Percentiles rank a stretch among this genome's conserved stretches.
phyloP scores from a whole-genome alignment of 2,329 filamentous ascomycete species.

The Monosporascus sp. region DNA sequence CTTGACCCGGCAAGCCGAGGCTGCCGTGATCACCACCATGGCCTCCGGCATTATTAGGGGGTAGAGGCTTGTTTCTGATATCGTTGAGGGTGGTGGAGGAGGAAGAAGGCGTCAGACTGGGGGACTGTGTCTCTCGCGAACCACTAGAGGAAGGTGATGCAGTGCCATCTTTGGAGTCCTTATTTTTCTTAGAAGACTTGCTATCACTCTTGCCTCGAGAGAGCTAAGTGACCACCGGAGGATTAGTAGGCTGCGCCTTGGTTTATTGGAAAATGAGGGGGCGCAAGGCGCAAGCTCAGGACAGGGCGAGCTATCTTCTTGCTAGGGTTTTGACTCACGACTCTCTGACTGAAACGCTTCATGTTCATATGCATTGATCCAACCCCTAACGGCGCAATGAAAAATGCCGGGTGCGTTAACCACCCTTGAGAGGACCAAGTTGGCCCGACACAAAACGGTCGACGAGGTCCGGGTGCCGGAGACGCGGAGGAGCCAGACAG shows the following conservation, averaged over 20 bases:
- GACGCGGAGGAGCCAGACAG: background rate
- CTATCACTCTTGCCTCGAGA: constrained; percentile 81
- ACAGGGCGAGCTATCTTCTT: constrained; percentile 7
- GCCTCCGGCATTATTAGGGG: constrained; percentile 45
- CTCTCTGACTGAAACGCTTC: constrained; percentile 97
- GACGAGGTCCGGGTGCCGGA: background rate
- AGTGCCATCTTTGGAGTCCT: constrained; percentile 68
- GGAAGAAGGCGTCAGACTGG: constrained; percentile 72
- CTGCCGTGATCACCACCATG: constrained; percentile 37
- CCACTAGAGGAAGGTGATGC: constrained; percentile 64
- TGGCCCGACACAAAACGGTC: background rate
- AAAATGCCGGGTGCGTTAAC: background rate
- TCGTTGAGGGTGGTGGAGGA: constrained; percentile 86
- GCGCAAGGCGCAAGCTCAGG: background rate
- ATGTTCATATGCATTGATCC: constrained; percentile 44
- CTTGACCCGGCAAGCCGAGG: constrained; percentile 35
- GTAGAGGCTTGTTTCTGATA: constrained; percentile 73
- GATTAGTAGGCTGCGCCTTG: constrained; percentile 44
- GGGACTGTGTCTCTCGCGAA: constrained; percentile 54
- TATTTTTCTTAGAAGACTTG: constrained; percentile 76
- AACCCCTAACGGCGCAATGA: background rate
- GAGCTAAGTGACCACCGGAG: constrained; percentile 62
- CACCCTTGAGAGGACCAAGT: background rate
- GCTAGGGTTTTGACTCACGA: constrained; percentile 58
- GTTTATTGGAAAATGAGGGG: background rate